A percentile compares a stretch with the other conserved stretches of the same genome.
Conservation (phyloP, 1,139 yeast species). For the Candida glucosophila region DNA sequence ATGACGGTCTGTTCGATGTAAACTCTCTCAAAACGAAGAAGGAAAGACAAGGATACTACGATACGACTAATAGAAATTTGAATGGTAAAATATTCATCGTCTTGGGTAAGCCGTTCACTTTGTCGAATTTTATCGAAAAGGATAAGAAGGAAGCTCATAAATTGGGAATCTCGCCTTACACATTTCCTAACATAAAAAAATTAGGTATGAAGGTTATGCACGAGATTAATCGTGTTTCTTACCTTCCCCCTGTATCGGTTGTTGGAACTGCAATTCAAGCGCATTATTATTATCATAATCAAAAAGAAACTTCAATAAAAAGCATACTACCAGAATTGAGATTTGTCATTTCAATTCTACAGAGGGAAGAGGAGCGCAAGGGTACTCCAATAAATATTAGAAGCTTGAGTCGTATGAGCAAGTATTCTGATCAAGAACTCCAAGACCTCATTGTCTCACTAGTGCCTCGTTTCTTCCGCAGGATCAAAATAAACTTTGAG, state of each 20-base stretch:
- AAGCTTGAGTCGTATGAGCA: conserved; percentile 10
- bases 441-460: conserved; percentile 17
- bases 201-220: conserved; percentile 36
- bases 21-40: conserved; percentile 2
- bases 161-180: background rate
- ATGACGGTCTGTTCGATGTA: conserved; percentile 1
- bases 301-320: conserved; percentile 12
- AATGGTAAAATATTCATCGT: conserved; percentile 33
- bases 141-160: conserved; percentile 4
- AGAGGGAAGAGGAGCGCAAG: conserved; percentile 13
- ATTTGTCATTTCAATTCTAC: conserved; percentile 14
- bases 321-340: conserved; percentile 24
- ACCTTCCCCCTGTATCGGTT: conserved; percentile 29
- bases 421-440: conserved; percentile 10
- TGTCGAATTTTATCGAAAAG: conserved; percentile 17
- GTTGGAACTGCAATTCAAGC: conserved; percentile 32
- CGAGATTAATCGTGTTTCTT: conserved; percentile 28
- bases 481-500: conserved; percentile 21
- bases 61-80: conserved; percentile 19
- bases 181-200: conserved; percentile 24
- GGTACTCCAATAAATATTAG: conserved; percentile 13
- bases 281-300: conserved; percentile 16
- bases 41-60: conserved; percentile 13
- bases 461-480: conserved; percentile 26
- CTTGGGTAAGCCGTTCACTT: conserved; percentile 26